Evolutionary conservation across 352 stramenopile species (phyloP).

Genomic region (Phytopythium aichiense): DNA sequence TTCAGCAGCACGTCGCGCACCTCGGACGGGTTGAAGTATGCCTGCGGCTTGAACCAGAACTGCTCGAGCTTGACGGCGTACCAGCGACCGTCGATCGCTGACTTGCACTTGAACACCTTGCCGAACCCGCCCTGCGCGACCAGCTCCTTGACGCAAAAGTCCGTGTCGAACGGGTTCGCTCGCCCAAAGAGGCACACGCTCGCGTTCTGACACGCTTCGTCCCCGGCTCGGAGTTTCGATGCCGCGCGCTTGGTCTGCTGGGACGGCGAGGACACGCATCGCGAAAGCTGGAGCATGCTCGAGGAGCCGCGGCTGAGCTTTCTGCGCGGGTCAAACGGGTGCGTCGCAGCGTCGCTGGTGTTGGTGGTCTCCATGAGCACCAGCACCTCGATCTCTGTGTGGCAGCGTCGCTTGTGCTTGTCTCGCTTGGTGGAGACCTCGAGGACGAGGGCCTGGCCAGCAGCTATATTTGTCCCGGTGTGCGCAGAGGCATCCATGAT

Average conservation of each 20-base stretch:
- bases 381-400: background rate
- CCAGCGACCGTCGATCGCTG: conserved; percentile 57
- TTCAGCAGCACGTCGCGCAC: conserved; percentile 91
- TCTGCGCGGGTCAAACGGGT: background rate
- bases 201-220: background rate
- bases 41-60: conserved; percentile 82
- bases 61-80: conserved; percentile 82
- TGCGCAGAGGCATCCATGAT: background rate
- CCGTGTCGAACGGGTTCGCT: conserved; percentile 74
- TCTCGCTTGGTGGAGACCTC: background rate
- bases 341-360: background rate
- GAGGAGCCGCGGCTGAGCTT: conserved; percentile 4
- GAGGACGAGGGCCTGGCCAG: background rate
- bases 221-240: background rate
- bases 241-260: conserved; percentile 21
- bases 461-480: background rate
- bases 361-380: background rate
- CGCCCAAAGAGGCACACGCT: conserved; percentile 42
- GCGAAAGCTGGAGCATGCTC: conserved; percentile 36
- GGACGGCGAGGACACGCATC: conserved; percentile 55
- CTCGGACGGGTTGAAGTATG: conserved; percentile 68
- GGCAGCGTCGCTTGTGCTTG: background rate
- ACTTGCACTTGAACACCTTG: conserved; percentile 78
- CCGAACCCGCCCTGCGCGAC: conserved; percentile 72
- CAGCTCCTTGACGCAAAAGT: conserved; percentile 65